Evolutionary conservation across 768 basidiomycete species (phyloP).

Genomic region (Tricholoma bakamatsutake): DNA sequence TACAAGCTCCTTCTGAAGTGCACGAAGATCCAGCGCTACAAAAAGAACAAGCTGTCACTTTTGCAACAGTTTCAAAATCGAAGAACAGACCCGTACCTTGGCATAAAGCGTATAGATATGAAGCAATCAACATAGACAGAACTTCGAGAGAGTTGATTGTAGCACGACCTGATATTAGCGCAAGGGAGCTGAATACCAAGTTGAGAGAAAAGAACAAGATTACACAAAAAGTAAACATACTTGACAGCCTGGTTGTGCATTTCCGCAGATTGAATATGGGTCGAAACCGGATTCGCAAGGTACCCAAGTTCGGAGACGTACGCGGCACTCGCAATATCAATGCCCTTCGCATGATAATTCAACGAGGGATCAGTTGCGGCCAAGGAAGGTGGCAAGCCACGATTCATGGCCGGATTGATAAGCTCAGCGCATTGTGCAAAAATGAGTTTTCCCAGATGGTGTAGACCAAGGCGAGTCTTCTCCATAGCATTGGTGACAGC

Average conservation of each 20-base stretch:
- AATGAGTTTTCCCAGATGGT: constrained; percentile 64
- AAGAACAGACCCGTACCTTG: constrained; percentile 38
- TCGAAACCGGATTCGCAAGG: constrained; percentile 79
- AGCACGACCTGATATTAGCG: constrained; percentile 76
- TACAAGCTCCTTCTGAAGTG: constrained; percentile 63
- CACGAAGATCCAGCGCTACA: constrained; percentile 74
- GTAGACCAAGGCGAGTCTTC: constrained; percentile 69
- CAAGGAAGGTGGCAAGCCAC: constrained; percentile 75
- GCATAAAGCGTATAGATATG: constrained; percentile 67
- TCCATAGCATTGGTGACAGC: constrained; percentile 85
- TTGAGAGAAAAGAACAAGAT: constrained; percentile 4
- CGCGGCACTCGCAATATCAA: constrained; percentile 80
- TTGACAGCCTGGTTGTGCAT: constrained; percentile 94
- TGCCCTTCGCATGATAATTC: constrained; percentile 79
- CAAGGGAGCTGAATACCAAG: constrained; percentile 55
- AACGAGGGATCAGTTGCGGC: constrained; percentile 76
- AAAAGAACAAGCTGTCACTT: neutral
- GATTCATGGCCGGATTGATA: constrained; percentile 71
- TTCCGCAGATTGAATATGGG: constrained; percentile 81
- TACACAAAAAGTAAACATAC: constrained; percentile 34
- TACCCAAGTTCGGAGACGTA: constrained; percentile 80
- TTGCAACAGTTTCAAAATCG: neutral
- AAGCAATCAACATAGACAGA: constrained; percentile 64
- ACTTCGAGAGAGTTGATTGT: constrained; percentile 77
- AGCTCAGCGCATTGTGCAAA: constrained; percentile 69